Evolutionary conservation across 345 rosid genomes (phyloP), one percentile per base, ranked within the genome.

Genomic region (Lepidium didymum): DNA sequence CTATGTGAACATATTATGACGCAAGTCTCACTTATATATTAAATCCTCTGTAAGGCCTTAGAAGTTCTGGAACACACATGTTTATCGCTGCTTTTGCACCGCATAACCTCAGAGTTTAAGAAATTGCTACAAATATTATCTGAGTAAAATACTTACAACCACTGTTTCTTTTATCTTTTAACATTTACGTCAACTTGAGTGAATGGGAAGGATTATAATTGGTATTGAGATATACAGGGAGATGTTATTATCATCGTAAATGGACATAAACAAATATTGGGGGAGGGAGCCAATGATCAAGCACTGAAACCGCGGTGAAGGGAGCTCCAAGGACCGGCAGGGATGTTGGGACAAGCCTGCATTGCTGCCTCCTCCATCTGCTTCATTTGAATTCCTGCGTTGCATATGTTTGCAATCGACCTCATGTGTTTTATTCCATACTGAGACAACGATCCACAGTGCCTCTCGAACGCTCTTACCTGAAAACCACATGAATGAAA

Each of bases 361-460:
- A 84, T 80, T 0, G 97, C 79, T 71, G 95, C 96, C 67, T 87
- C 91, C 0, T 68, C 79, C 95, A 94, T 87, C 74, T 81, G 84
- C 45, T 75, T 78, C 9, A 53, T 45, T 7, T 11, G 54, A 68
- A 89, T 77, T 72, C 97, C 93, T 38, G 86, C 87, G 68, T 89
- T 91, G 82, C 99, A 94, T 15, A 94, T 52, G 81, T 94, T 94
- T 59, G 92, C 99, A 18, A 94, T 16, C 35, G 95, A 83, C 11
- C 95, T 86, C 95, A 85, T 94, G 82, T 94, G 91, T 62, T 89
- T 91, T 87, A 94, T 89, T 41, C 97, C 97, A 6, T 94, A 94
- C 68, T 87, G 93, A 23, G 95, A 81, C 36, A 94, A 66, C 16
- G 95, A 85, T 66, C 99, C 99, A 18, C 99, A 94, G 5, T 87